These are phyloP conservation scores for Candida sanyiensis DNA, from an alignment of 805 yeast species.

Conservation along the genomic window DNA sequence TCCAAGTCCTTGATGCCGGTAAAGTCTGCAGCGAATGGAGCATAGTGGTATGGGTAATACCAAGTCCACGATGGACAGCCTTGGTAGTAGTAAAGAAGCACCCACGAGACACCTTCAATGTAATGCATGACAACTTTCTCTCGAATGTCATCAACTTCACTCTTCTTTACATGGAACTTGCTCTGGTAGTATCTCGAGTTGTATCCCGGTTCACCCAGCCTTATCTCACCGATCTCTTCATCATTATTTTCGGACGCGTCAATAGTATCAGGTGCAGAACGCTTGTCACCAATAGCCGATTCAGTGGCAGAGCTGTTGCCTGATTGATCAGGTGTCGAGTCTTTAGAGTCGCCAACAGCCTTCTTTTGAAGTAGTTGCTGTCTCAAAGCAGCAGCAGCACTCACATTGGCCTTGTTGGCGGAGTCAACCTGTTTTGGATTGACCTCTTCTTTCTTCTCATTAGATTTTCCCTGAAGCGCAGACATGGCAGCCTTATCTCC, in stretches of 20 bases:
- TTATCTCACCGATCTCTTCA: conserved; percentile 48
- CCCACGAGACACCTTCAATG: conserved; percentile 98
- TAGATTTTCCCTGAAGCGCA: conserved; percentile 1
- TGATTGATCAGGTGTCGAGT: conserved; percentile 6
- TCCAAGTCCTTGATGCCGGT: conserved; percentile 43
- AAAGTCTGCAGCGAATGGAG: conserved; percentile 94
- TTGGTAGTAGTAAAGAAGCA: conserved; percentile 84
- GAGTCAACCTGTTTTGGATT: conserved; percentile 15
- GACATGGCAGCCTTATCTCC: conserved; percentile 38
- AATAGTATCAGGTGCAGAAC: conserved; percentile 9
- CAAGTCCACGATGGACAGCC: conserved; percentile 99
- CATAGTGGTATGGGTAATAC: conserved; percentile 96
- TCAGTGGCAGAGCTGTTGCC: conserved; percentile 5
- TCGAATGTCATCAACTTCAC: conserved; percentile 48
- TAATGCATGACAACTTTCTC: conserved; percentile 63
- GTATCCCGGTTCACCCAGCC: conserved; percentile 85
- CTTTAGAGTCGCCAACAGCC: conserved; percentile 20
- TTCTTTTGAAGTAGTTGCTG: conserved; percentile 29
- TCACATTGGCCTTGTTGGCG: conserved; percentile 35
- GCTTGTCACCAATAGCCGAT: conserved; percentile 1
- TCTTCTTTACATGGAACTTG: conserved; percentile 58
- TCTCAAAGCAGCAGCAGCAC: conserved; percentile 42
- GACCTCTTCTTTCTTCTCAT: conserved; percentile 21
- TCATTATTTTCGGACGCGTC: conserved; percentile 23
- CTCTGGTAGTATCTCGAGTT: conserved; percentile 69